Conservation (phyloP, 1,284 basidiomycete species). For the Stereum hirsutum region DNA sequence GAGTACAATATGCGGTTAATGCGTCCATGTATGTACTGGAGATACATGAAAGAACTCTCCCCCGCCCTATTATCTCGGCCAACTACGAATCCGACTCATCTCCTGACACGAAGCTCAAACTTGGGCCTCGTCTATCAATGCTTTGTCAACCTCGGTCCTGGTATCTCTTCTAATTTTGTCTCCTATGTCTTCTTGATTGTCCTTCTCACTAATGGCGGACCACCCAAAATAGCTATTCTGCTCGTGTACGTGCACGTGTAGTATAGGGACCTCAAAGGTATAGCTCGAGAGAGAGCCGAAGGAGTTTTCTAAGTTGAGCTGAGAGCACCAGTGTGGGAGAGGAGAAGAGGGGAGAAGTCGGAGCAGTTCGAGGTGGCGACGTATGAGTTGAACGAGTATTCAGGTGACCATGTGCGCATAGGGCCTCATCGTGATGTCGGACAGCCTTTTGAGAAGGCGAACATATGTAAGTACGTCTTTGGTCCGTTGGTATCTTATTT, state of each 20-base stretch:
- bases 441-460: too few relatives aligned
- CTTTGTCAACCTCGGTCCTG: conserved; percentile 93
- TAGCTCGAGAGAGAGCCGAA: conserved; percentile 78
- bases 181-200: conserved; percentile 96
- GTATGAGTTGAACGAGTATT: conserved; percentile 82
- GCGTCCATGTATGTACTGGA: conserved; percentile 20
- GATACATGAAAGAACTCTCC: conserved; percentile 93
- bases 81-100: conserved; percentile 57
- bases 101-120: conserved; percentile 52
- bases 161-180: conserved; percentile 98
- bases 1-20: background rate
- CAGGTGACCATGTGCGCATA: conserved; percentile 98
- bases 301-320: conserved; percentile 77
- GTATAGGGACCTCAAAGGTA: conserved; percentile 74
- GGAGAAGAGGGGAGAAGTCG: conserved; percentile 71
- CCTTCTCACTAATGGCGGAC: conserved; percentile 77
- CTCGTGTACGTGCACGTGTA: conserved; percentile 98
- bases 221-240: conserved; percentile 86
- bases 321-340: conserved; percentile 53
- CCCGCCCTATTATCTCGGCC: conserved; percentile 97
- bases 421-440: too few relatives aligned
- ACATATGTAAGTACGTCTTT: too few relatives aligned
- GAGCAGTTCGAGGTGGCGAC: conserved; percentile 83
- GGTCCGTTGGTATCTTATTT: too few relatives aligned
- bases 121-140: conserved; percentile 98